Percentiles rank a stretch among this genome's conserved stretches.
phyloP scores from a whole-genome alignment of 208 protist genomes.

The Acanthamoeba quina region DNA sequence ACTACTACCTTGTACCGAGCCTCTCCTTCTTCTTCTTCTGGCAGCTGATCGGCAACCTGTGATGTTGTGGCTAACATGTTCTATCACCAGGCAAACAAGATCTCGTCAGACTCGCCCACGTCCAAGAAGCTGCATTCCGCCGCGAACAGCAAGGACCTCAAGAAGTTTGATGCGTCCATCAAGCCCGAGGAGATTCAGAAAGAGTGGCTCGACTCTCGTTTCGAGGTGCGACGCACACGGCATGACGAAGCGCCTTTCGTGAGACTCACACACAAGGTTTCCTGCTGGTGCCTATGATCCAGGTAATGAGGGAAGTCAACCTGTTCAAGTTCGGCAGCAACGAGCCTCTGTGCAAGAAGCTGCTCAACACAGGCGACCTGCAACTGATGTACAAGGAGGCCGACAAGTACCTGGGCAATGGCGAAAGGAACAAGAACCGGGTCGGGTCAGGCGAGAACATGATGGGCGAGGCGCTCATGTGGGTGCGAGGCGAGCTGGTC shows the following conservation, averaged over 20 bases:
- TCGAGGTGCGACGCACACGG: not conserved
- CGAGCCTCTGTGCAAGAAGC: not conserved
- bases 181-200: not conserved
- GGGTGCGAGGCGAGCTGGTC: not conserved
- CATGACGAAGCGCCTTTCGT: too few species aligned
- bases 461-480: not conserved
- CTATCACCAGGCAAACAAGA: not conserved
- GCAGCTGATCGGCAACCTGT: not conserved
- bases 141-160: not conserved
- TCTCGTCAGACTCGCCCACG: not conserved
- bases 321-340: not conserved
- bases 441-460: not conserved
- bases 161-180: not conserved
- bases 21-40: not conserved
- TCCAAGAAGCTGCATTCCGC: not conserved
- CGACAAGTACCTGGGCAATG: constrained; percentile 12
- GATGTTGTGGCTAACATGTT: too few species aligned
- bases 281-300: not conserved
- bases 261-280: not conserved
- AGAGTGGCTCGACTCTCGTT: not conserved
- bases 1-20: not conserved
- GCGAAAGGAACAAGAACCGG: not conserved
- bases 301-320: not conserved
- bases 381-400: not conserved
- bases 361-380: not conserved